Evolutionary conservation across 257 asterid genomes (phyloP).

Genomic region (Przewalskia tangutica): DNA sequence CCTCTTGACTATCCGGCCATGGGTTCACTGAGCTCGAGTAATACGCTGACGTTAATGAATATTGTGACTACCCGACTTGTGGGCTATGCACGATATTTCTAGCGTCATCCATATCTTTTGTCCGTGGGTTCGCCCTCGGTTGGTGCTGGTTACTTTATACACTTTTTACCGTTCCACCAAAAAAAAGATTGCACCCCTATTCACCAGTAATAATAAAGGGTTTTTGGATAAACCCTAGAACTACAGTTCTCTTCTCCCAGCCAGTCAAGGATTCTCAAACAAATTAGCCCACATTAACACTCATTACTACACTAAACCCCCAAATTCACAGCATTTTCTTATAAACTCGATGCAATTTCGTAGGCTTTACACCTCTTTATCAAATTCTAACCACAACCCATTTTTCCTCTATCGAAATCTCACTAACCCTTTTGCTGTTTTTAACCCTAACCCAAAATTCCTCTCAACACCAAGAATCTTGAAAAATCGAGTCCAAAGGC

Average conservation of each 20-base stretch:
- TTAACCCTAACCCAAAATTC: conserved; percentile 18
- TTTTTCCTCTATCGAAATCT: conserved; percentile 21
- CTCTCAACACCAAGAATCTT: neutral
- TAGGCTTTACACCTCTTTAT: conserved; percentile 33
- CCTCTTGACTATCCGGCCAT: no score
- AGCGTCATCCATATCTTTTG: no score
- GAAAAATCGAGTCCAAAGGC: conserved; percentile 16
- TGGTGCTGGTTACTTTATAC: no score
- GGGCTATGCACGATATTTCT: no score
- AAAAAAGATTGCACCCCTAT: no score
- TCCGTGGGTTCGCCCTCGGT: no score
- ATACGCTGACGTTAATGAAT: no score
- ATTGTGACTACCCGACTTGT: no score
- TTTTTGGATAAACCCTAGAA: neutral
- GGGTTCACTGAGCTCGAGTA: no score
- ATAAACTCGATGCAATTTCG: conserved; percentile 54
- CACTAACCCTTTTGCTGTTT: conserved; percentile 27
- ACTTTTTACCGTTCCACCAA: no score
- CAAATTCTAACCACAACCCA: conserved; percentile 33
- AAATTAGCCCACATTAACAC: no score
- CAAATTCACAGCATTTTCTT: neutral
- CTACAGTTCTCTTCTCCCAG: neutral
- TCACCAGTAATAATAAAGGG: neutral
- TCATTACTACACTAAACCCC: no score
- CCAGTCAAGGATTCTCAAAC: neutral